Conservation (phyloP, 495 filamentous ascomycete genomes). For the Penicillium lagena region DNA sequence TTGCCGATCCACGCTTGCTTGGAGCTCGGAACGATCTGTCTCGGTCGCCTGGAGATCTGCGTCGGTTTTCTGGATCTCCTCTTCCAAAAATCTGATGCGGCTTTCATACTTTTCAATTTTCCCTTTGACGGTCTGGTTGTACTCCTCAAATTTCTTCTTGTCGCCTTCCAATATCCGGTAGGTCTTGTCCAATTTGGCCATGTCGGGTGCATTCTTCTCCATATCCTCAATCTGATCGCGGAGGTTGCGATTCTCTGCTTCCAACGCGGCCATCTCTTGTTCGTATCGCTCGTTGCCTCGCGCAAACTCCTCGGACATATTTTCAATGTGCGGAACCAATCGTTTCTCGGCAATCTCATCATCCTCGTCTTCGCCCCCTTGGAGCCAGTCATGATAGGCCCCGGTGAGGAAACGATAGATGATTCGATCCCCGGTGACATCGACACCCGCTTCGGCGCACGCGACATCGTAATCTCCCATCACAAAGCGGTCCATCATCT, state of each 20-base stretch:
- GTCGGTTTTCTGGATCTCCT: constrained; percentile 73
- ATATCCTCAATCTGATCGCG: constrained; percentile 81
- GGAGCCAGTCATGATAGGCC: constrained; percentile 90
- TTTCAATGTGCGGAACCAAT: constrained; percentile 75
- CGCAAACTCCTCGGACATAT: constrained; percentile 88
- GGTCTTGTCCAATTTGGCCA: constrained; percentile 73
- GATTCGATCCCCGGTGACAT: constrained; percentile 82
- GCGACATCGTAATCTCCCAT: constrained; percentile 78
- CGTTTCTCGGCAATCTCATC: constrained; percentile 73
- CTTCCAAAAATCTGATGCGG: constrained; percentile 67
- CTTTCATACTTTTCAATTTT: constrained; percentile 78
- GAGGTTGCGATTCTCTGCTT: constrained; percentile 72
- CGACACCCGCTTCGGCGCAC: constrained; percentile 77
- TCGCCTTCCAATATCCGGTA: constrained; percentile 87
- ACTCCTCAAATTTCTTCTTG: constrained; percentile 84
- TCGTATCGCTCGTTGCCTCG: constrained; percentile 69
- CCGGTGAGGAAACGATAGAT: constrained; percentile 84
- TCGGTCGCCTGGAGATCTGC: constrained; percentile 73
- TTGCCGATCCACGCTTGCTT: constrained; percentile 80
- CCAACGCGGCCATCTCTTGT: constrained; percentile 74
- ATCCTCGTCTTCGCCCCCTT: constrained; percentile 67
- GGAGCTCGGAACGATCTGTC: constrained; percentile 69
- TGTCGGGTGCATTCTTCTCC: constrained; percentile 74
- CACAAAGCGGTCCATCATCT: constrained; percentile 78
- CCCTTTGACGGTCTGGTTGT: constrained; percentile 71